phyloP scores from a whole-genome alignment of 176 grass and related monocot species.

The Oryza glumipatula region DNA sequence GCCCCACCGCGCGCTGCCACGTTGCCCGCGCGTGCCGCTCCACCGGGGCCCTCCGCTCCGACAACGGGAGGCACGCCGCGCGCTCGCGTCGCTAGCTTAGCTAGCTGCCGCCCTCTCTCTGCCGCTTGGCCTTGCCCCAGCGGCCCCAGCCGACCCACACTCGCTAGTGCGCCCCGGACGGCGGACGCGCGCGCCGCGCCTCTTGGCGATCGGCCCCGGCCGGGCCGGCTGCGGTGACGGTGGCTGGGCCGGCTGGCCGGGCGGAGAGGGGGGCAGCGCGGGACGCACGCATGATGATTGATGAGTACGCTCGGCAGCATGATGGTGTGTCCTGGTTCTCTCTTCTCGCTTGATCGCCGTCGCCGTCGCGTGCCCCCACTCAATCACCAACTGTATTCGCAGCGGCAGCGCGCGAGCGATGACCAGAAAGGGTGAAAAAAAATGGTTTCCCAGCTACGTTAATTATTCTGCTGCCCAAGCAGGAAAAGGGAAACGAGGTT shows the following conservation, averaged over 20 bases:
- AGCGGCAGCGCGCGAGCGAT: neutral
- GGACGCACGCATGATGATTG: conserved; percentile 8
- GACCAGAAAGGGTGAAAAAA: neutral
- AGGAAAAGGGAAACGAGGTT: conserved; percentile 19
- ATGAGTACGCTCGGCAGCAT: too few relatives aligned
- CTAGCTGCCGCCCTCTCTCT: neutral
- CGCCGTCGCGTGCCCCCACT: conserved; percentile 36
- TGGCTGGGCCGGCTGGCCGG: neutral
- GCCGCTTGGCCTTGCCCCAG: neutral
- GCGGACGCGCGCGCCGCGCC: neutral
- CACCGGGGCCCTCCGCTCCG: conserved; percentile 21
- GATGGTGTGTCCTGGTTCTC: neutral
- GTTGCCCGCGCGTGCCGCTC: neutral
- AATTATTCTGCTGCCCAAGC: neutral
- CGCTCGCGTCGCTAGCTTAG: neutral
- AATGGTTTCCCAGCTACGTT: too few relatives aligned
- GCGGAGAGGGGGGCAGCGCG: neutral
- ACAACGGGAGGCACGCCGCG: conserved; percentile 56
- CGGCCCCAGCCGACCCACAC: neutral
- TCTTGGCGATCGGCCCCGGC: conserved; percentile 3
- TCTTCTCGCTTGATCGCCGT: neutral
- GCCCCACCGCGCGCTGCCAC: conserved; percentile 30
- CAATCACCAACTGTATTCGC: conserved; percentile 7
- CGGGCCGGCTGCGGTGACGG: neutral
- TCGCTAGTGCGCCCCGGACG: neutral